Conservation (phyloP, 2,329 filamentous ascomycete species). For the Sporothrix humicola region DNA sequence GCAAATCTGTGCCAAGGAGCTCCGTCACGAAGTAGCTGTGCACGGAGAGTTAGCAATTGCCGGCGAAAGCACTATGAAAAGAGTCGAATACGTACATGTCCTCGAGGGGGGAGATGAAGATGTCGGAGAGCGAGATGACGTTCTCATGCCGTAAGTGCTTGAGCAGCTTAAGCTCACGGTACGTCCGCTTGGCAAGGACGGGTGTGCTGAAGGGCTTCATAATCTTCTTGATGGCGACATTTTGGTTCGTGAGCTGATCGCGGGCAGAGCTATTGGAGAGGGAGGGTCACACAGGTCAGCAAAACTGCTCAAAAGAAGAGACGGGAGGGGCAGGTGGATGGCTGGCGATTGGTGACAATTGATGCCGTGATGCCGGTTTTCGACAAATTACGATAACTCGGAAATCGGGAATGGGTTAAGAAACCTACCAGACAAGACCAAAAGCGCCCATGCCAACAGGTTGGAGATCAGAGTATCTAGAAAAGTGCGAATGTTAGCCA, state of each 20-base stretch:
- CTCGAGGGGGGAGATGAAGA: slow-evolving; percentile 98
- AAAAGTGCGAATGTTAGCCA: not conserved
- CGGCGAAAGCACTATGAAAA: not conserved
- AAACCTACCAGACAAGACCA: slow-evolving; percentile 84
- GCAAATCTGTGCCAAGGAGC: slow-evolving; percentile 93
- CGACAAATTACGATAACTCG: not conserved
- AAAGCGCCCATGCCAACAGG: slow-evolving; percentile 99
- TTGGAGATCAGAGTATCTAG: slow-evolving; percentile 94
- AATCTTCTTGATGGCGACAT: slow-evolving; percentile 99
- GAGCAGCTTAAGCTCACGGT: slow-evolving; percentile 94
- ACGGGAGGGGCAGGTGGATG: not conserved
- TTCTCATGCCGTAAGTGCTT: slow-evolving; percentile 98
- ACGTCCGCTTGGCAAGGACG: slow-evolving; percentile 95
- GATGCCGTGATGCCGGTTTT: no score
- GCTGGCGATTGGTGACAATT: not conserved
- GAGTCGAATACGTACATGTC: slow-evolving; percentile 76
- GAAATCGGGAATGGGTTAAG: not conserved
- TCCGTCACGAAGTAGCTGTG: slow-evolving; percentile 95
- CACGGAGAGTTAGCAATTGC: not conserved
- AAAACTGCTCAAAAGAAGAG: not conserved
- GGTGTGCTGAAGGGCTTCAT: slow-evolving; percentile 99
- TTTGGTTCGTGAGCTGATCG: slow-evolving; percentile 95
- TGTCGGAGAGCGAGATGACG: slow-evolving; percentile 98
- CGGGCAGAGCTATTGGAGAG: slow-evolving; percentile 79
- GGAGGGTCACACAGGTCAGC: not conserved